phyloP scores from a whole-genome alignment of 768 basidiomycete genomes.

The Sporobolomyces phaffii region DNA sequence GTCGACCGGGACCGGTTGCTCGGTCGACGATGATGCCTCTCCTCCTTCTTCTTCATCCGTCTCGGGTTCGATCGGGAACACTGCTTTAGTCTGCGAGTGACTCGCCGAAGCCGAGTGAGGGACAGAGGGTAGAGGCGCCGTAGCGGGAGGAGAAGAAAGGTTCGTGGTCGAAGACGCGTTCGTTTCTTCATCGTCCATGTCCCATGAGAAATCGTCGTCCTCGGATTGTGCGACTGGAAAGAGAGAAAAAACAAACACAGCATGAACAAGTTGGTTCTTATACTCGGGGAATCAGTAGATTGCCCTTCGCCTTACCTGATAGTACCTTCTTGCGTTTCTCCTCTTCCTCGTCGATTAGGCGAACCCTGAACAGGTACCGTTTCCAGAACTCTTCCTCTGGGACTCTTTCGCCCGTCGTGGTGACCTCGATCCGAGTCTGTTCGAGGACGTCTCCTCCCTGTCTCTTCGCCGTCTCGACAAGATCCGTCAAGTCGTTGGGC shows the following conservation, averaged over 20 bases:
- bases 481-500: constrained; percentile 49
- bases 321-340: constrained; percentile 66
- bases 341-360: constrained; percentile 41
- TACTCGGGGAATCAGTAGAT: too few relatives aligned
- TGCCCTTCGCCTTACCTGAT: constrained; percentile 62
- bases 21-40: too few relatives aligned
- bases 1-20: too few relatives aligned
- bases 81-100: too few relatives aligned
- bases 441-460: constrained; percentile 49
- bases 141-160: not conserved
- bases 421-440: not conserved
- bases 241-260: not conserved
- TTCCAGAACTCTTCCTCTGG: constrained; percentile 64
- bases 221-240: constrained; percentile 53
- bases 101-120: too few relatives aligned
- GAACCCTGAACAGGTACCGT: constrained; percentile 74
- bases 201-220: constrained; percentile 81
- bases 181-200: constrained; percentile 75
- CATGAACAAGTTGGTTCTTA: too few relatives aligned
- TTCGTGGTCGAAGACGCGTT: not conserved
- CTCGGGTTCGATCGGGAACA: too few relatives aligned
- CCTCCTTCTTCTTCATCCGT: too few relatives aligned
- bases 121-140: not conserved
- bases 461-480: constrained; percentile 54
- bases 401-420: not conserved